Evolutionary conservation across 495 filamentous ascomycete genomes (phyloP), one percentile per base, ranked within the genome.

Genomic region (Podospora pseudocomata): DNA sequence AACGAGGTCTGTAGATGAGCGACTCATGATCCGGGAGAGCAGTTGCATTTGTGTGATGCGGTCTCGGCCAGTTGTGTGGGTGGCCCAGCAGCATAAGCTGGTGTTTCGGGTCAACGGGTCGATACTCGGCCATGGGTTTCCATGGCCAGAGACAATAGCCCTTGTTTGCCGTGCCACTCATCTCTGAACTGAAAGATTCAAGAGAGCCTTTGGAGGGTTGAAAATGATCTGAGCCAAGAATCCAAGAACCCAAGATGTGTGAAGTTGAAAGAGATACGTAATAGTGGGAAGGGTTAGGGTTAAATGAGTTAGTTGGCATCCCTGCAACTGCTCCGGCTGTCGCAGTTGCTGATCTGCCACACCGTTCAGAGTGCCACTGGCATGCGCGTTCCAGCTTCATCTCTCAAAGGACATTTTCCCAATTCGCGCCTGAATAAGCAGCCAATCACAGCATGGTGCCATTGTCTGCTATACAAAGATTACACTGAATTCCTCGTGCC

Each of bases 371-470:
- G 58, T 68, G 67, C 64, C 67, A 49, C 63, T 49, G 56, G 54
- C 49, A 60, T 19, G 26, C 19, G 39, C 39, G 39, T 49, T 49
- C 39, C 49, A 59, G 34, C 55, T 62, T 54, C 54, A 65, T 20
- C 61, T 49, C 39, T 58, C 55, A 58, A 58, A 58, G 55, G 23
- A 58, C 55, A 49, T 11, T 28, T 63, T 39, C 68, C 63, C 62
- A 18, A 71, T 66, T 26, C 28, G 59, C 63, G 44, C 59, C 53
- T 68, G 69, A 71, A 71, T 71, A 71, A 28, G 32, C 63, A 53
- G 54, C 66, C 69, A 68, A 68, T 71, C 63, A 61, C 39, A 34
- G 15, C 32, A 68, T 71, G 69, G 69, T 71, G 53, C 13, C 63
- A 60, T 61, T 57, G 27, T 65, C 30, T 39, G 18, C 26, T 15